Base-by-base conservation (phyloP, 2,329 filamentous ascomycete species). In the Aspergillus latus region DNA sequence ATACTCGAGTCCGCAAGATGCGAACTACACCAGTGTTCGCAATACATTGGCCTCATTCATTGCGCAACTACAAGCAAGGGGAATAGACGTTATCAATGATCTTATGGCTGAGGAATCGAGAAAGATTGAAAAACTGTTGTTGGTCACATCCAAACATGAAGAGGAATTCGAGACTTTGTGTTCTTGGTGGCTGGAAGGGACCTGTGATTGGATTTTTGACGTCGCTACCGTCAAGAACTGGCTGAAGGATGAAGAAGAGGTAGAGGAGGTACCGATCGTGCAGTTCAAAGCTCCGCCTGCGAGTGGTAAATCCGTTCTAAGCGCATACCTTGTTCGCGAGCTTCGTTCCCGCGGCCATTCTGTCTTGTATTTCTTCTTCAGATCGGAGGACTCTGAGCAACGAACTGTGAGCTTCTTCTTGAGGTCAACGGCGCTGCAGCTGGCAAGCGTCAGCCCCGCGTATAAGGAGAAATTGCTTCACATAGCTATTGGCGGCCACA, bases 311-410 rank as follows among this genome's bases (percentile, higher is more conserved):
- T 71, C 72, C 0, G 62, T 70, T 30, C 62, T 73, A 1, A 57
- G 68, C 4, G 63, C 64, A n/a, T 66, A 66, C 51, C 52, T 66
- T 1, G 58, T 72, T 30, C 62, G 66, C 7, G 13, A 66, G 3
- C 54, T 74, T 0, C 30, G 59, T 4, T 40, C 61, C 1, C 48
- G 56, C 2, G 54, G 52, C 5, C 34, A 47, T 0, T 16, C 52
- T 3, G 72, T 65, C 55, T 64, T 60, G 34, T 75, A 68, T 54
- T 74, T 68, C 55, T 75, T 75, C 59, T 75, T 76, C 59, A 69
- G 64, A 37, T 51, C 68, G 45, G 64, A 66, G 3, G 65, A 73
- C 16, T 64, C 54, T 10, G 57, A 58, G 1, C 71, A 69, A 34
- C 66, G 66, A 3, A 48, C 30, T 3, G 46, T 71, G 1, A 58